Evolutionary conservation across 768 basidiomycete genomes (phyloP).

Genomic region (Terana coerulea): DNA sequence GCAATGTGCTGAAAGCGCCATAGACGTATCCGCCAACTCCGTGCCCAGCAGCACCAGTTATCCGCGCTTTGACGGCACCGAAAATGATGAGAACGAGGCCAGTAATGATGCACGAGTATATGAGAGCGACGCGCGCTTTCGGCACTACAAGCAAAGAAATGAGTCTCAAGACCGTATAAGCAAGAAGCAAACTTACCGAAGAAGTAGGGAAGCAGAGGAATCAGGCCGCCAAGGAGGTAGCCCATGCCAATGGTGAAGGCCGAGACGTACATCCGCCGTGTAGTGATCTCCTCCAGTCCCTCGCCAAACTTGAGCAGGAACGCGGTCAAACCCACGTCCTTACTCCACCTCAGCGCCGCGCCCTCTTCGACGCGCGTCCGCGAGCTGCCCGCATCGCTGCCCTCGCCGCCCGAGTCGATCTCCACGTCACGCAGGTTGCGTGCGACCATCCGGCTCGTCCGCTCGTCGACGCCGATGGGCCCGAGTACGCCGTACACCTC

Average conservation of each 20-base stretch:
- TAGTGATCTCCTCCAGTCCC: constrained; percentile 89
- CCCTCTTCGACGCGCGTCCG: constrained; percentile 45
- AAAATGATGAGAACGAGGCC: constrained; percentile 85
- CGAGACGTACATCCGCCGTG: constrained; percentile 78
- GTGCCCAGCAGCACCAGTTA: constrained; percentile 73
- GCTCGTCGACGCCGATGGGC: constrained; percentile 86
- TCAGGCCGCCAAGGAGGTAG: constrained; percentile 89
- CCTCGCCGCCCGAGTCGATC: constrained; percentile 28
- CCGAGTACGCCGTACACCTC: constrained; percentile 88
- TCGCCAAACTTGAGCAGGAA: constrained; percentile 97
- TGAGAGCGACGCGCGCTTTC: constrained; percentile 59
- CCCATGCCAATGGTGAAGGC: constrained; percentile 95
- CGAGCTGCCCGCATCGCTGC: constrained; percentile 12
- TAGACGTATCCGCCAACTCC: constrained; percentile 70
- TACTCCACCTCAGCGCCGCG: constrained; percentile 59
- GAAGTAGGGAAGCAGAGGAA: constrained; percentile 92
- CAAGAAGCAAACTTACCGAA: constrained; percentile 42
- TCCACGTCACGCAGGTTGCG: constrained; percentile 69
- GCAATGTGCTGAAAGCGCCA: constrained; percentile 82
- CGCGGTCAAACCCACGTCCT: constrained; percentile 82
- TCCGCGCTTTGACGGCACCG: constrained; percentile 84
- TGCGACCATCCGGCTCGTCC: constrained; percentile 75
- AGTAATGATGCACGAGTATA: constrained; percentile 78
- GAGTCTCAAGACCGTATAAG: not conserved
- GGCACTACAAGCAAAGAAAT: constrained; percentile 33